Evolutionary conservation across 306 rosid genomes (phyloP).

Genomic region (Rubus idaeus): DNA sequence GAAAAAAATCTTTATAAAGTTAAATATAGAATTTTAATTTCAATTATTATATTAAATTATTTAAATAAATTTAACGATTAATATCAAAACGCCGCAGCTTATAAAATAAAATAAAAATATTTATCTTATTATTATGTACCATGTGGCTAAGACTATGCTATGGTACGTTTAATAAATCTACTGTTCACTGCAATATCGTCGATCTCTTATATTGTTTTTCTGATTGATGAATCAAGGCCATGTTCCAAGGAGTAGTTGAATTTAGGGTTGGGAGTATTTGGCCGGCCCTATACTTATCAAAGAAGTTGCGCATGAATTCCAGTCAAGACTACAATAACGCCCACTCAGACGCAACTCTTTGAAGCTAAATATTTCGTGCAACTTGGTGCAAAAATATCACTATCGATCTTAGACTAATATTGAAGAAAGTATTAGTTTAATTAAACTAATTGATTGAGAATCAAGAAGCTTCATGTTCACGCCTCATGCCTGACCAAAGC

Average conservation of each 20-base stretch:
- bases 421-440: neutral
- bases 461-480: neutral
- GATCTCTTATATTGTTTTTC: neutral
- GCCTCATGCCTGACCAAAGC: constrained; percentile 5
- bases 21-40: no score
- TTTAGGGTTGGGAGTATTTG: neutral
- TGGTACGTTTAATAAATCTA: no score
- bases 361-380: neutral
- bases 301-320: neutral
- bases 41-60: no score
- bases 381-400: no score
- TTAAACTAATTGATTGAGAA: constrained; percentile 9
- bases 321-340: neutral
- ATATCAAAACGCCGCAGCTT: no score
- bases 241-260: neutral
- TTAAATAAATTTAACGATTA: no score
- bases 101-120: no score
- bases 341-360: neutral
- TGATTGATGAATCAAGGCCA: neutral
- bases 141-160: no score
- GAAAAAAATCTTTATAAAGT: no score
- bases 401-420: neutral
- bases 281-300: neutral
- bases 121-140: no score
- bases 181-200: no score